Conservation (phyloP, 768 basidiomycete species). For the Lactifluus hygrophoroides region DNA sequence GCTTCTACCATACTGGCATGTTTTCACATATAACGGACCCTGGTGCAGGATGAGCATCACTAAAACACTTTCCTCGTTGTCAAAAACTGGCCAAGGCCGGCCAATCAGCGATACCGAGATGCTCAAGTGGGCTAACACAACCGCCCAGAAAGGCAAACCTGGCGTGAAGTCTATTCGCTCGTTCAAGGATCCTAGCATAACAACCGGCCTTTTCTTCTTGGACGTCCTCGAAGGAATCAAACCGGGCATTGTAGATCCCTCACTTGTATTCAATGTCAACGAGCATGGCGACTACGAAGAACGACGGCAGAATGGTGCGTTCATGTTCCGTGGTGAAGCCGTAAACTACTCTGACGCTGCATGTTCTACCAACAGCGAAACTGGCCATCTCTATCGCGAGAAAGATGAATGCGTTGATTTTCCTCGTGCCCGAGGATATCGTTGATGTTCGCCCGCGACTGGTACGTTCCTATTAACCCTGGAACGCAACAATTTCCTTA, state of each 20-base stretch:
- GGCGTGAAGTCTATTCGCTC: slow-evolving; percentile 63
- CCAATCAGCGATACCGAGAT: slow-evolving; percentile 91
- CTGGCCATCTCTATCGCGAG: slow-evolving; percentile 97
- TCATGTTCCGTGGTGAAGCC: neutral
- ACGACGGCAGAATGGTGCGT: slow-evolving; percentile 81
- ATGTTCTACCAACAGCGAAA: slow-evolving; percentile 55
- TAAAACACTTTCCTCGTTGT: slow-evolving; percentile 76
- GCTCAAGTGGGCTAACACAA: slow-evolving; percentile 92
- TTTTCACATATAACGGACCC: neutral
- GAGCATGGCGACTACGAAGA: slow-evolving; percentile 73
- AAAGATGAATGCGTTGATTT: slow-evolving; percentile 94
- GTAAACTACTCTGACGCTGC: neutral
- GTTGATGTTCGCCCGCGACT: slow-evolving; percentile 88
- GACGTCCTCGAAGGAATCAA: slow-evolving; percentile 85
- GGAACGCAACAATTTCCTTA: neutral
- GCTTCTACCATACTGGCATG: slow-evolving; percentile 18
- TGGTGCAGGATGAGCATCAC: slow-evolving; percentile 69
- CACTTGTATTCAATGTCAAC: slow-evolving; percentile 56
- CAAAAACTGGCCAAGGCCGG: slow-evolving; percentile 57
- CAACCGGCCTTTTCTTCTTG: slow-evolving; percentile 87
- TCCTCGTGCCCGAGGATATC: slow-evolving; percentile 95
- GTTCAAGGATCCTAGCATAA: slow-evolving; percentile 89
- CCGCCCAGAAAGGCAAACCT: slow-evolving; percentile 64
- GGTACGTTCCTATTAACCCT: slow-evolving; percentile 34
- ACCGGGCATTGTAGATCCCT: slow-evolving; percentile 92